Percentiles rank a stretch among this genome's conserved stretches.
These are phyloP conservation scores for Diversispora epigaea DNA, from an alignment of 192 early-diverging fungal genomes.

Conservation along the genomic window DNA sequence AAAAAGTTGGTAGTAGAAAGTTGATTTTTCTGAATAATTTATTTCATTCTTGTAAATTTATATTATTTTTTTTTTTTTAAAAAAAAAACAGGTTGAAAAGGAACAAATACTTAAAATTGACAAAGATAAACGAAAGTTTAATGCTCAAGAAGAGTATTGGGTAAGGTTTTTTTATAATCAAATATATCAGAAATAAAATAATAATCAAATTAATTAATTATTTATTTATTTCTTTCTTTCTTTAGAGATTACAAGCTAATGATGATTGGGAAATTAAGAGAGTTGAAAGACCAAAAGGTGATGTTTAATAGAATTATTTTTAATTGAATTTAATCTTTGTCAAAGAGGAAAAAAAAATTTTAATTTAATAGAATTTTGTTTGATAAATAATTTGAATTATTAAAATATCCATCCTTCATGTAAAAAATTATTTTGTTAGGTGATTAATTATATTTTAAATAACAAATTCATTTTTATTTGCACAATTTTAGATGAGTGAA, in stretches of 20 bases:
- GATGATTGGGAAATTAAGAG: conserved; percentile 45
- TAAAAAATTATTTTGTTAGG: too few species aligned
- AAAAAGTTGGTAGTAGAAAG: not conserved
- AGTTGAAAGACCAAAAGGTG: conserved; percentile 23
- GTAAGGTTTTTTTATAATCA: conserved; percentile 25
- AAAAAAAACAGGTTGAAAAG: conserved; percentile 44
- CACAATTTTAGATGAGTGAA: too few species aligned
- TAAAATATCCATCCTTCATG: too few species aligned
- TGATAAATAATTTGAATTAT: too few species aligned
- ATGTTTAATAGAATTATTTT: too few species aligned
- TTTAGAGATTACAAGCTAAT: conserved; percentile 35
- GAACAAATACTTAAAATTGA: conserved; percentile 57
- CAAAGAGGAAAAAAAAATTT: too few species aligned
- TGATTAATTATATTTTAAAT: too few species aligned
- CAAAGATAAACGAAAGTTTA: conserved; percentile 56
- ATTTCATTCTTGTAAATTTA: not conserved
- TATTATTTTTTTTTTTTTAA: not conserved
- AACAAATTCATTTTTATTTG: too few species aligned
- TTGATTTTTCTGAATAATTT: not conserved
- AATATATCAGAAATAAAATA: not conserved
- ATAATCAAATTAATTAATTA: not conserved
- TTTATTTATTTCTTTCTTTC: not conserved
- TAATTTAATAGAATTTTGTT: too few species aligned
- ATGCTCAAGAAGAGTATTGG: conserved; percentile 75
- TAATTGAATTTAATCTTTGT: too few species aligned